Base-by-base conservation (phyloP, 352 stramenopile species). In the Phytophthora colocasiae region DNA sequence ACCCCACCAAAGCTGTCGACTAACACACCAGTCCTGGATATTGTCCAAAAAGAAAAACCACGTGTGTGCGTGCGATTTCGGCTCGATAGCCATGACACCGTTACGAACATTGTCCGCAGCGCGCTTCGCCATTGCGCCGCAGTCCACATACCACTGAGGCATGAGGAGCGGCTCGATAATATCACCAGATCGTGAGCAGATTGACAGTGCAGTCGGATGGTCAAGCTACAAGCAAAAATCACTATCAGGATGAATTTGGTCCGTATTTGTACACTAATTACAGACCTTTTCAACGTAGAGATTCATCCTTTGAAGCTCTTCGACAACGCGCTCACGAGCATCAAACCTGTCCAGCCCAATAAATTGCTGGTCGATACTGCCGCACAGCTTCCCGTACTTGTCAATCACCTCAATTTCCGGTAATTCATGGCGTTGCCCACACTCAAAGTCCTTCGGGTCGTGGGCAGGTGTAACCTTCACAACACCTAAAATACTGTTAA, bases 81-180 rank as follows among this genome's bases (percentile, higher is more conserved):
- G 98, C 66, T 99, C 73, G 55, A 99, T 99, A 36, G 85, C 87
- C 57, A 99, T 89, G 5, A 96, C 85, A 12, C 96, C 96, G 46
- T 93, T 97, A 27, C 97, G 86, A 3, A 99, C 98, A 14, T 98
- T 97, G 39, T 98, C 92, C 0, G 95, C 91, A 1, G 97, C 91
- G 34, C 90, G 83, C 62, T 93, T 92, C 1, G 98, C 98, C 97
- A 99, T 99, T 22, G 71, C 66, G 29, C 88, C 69, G 70, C 97
- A 99, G 61, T 99, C 96, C 2, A 99, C 95, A 78, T 98, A 99
- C 98, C 98, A 99, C 81, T 99, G 98, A 15, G 98, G 98, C 82
- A 98, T 99, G 47, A 99, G 90, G 72, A 99, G 89, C 19, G 98
- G 98, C 82, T 99, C 98, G 48, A 99, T 97, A 59, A 99, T 91